Conservation (phyloP, 2,329 filamentous ascomycete genomes). For the Calonectria hongkongensis region DNA sequence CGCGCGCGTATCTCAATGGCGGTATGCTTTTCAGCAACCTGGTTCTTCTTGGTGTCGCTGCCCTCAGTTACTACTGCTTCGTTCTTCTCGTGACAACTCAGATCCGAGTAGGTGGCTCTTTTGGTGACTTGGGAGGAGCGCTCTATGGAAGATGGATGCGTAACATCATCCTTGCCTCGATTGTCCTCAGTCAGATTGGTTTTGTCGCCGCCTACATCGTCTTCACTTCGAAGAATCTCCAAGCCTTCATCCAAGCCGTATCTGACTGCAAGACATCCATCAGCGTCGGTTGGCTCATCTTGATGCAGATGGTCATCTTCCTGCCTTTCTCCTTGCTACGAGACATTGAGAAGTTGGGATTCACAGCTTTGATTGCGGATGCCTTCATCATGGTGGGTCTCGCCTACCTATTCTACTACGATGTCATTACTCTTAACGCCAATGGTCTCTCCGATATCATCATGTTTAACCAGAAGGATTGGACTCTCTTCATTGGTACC, state of each 20-base stretch:
- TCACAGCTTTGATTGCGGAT: conserved; percentile 94
- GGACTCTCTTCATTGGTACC: conserved; percentile 98
- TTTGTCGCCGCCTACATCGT: conserved; percentile 98
- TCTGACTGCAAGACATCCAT: conserved; percentile 90
- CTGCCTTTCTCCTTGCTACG: conserved; percentile 93
- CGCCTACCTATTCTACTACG: conserved; percentile 96
- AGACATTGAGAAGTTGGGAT: conserved; percentile 97
- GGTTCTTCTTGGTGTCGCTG: conserved; percentile 89
- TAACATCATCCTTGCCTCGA: conserved; percentile 89
- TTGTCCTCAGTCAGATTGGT: conserved; percentile 95
- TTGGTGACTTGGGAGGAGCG: conserved; percentile 95
- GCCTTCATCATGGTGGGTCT: conserved; percentile 95
- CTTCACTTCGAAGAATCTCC: conserved; percentile 95
- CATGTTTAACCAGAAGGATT: conserved; percentile 91
- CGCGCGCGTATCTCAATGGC: conserved; percentile 94
- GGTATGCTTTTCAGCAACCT: conserved; percentile 98
- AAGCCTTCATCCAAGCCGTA: conserved; percentile 95
- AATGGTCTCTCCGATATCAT: conserved; percentile 90
- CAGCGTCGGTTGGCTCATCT: conserved; percentile 90
- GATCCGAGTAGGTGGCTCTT: conserved; percentile 91
- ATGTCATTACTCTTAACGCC: conserved; percentile 86
- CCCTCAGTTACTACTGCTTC: conserved; percentile 97
- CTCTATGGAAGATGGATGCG: conserved; percentile 95
- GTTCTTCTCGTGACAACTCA: conserved; percentile 93
- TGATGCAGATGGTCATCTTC: conserved; percentile 97